Evolutionary conservation across 202 grass and related monocot genomes (phyloP).

Genomic region (Brachypodium distachyon): DNA sequence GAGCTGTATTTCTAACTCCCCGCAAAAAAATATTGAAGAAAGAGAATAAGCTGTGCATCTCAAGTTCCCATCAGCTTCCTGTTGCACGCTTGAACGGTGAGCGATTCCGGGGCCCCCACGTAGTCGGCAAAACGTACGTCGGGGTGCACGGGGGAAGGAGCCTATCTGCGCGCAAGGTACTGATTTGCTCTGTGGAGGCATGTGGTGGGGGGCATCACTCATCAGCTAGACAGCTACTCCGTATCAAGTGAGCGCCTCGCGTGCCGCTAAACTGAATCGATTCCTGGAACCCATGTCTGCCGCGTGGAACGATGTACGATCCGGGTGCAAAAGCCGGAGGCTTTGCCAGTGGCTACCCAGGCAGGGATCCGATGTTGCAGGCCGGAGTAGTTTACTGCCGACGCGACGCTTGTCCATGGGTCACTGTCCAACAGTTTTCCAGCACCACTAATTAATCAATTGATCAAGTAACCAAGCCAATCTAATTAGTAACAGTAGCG

Average conservation of each 20-base stretch:
- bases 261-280: constrained; percentile 15
- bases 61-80: too few relatives aligned
- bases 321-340: constrained; percentile 8
- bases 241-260: constrained; percentile 11
- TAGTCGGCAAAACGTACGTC: constrained; percentile 7
- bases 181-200: not conserved
- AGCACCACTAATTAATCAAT: not conserved
- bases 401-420: not conserved
- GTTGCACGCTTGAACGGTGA: too few relatives aligned
- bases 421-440: not conserved
- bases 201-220: not conserved
- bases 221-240: too few relatives aligned
- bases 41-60: too few relatives aligned
- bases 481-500: not conserved
- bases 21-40: too few relatives aligned
- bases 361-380: constrained; percentile 33
- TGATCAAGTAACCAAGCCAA: not conserved
- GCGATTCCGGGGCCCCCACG: not conserved
- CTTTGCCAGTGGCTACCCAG: constrained; percentile 2
- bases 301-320: constrained; percentile 32
- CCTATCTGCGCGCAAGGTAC: not conserved
- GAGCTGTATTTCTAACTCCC: too few relatives aligned
- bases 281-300: constrained; percentile 20
- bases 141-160: not conserved
- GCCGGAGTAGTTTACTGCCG: constrained; percentile 14